phyloP scores from a whole-genome alignment of 1,284 basidiomycete species.

The Fistulinella cinereoalba region DNA sequence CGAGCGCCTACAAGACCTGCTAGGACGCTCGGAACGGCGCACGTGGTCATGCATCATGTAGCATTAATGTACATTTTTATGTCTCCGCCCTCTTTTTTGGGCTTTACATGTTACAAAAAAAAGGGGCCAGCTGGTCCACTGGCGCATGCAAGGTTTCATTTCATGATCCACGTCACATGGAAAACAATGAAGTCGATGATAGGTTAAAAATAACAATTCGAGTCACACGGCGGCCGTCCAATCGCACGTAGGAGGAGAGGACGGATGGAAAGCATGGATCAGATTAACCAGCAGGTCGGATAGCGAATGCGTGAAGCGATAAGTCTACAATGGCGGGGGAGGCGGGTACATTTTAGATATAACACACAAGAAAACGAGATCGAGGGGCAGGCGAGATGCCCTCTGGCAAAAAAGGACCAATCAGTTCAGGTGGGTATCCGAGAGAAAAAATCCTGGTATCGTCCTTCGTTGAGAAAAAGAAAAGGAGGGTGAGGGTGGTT shows the following conservation, averaged over 20 bases:
- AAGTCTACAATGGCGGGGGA: slow-evolving; percentile 18
- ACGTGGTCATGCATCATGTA: too few species aligned
- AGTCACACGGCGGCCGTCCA: slow-evolving; percentile 5
- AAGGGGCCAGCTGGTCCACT: background rate
- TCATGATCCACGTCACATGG: background rate
- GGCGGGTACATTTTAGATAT: slow-evolving; percentile 20
- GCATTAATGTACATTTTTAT: background rate
- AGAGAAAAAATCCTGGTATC: slow-evolving; percentile 1
- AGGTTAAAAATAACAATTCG: background rate
- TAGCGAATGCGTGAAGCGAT: slow-evolving; percentile 23
- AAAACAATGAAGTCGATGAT: background rate
- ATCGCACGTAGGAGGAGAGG: background rate
- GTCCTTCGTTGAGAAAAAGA: background rate
- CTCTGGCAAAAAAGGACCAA: background rate
- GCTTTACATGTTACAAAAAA: background rate
- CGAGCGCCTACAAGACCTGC: background rate
- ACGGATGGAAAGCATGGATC: background rate
- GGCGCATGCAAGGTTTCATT: background rate
- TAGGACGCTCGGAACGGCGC: too few species aligned
- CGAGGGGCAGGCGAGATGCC: slow-evolving; percentile 1
- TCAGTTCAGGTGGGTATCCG: slow-evolving; percentile 13
- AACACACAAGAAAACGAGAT: slow-evolving; percentile 1
- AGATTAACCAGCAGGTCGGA: slow-evolving; percentile 1
- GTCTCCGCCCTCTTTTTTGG: background rate
- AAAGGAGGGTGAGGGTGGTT: background rate